Evolutionary conservation across 176 grass and related monocot genomes (phyloP).

Genomic region (Oryza glumipatula): DNA sequence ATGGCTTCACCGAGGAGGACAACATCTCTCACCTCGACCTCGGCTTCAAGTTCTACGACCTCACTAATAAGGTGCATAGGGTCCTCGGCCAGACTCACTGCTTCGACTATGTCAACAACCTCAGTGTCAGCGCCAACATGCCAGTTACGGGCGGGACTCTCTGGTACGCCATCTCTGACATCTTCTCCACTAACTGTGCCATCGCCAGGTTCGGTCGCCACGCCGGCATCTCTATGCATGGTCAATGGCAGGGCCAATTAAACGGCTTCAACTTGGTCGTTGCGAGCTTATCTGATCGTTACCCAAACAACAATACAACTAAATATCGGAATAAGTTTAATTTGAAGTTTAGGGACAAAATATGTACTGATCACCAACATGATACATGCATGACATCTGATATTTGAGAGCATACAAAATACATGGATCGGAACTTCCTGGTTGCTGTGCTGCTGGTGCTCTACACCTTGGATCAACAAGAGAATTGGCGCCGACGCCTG

Average conservation of each 20-base stretch:
- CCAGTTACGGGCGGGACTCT: slow-evolving; percentile 41
- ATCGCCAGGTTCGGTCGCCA: slow-evolving; percentile 18
- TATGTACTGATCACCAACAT: neutral
- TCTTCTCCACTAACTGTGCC: slow-evolving; percentile 17
- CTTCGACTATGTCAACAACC: slow-evolving; percentile 42
- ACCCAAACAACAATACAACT: no score
- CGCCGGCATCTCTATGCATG: neutral
- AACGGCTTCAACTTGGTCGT: neutral
- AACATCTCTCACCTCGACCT: slow-evolving; percentile 49
- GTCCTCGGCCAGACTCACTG: slow-evolving; percentile 61
- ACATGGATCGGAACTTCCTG: no score
- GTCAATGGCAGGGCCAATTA: neutral
- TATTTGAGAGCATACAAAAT: neutral
- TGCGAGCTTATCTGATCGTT: neutral
- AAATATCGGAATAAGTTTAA: neutral
- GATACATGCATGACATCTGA: neutral
- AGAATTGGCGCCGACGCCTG: no score
- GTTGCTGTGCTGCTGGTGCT: no score
- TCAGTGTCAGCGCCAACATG: slow-evolving; percentile 44
- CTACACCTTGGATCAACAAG: no score
- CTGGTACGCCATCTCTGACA: slow-evolving; percentile 31
- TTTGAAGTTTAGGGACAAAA: neutral
- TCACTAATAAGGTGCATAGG: slow-evolving; percentile 37
- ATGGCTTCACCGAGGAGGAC: slow-evolving; percentile 35
- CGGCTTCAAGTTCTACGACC: slow-evolving; percentile 50